phyloP scores from a whole-genome alignment of 2,329 filamentous ascomycete genomes.

The Hypoxylon sp. region DNA sequence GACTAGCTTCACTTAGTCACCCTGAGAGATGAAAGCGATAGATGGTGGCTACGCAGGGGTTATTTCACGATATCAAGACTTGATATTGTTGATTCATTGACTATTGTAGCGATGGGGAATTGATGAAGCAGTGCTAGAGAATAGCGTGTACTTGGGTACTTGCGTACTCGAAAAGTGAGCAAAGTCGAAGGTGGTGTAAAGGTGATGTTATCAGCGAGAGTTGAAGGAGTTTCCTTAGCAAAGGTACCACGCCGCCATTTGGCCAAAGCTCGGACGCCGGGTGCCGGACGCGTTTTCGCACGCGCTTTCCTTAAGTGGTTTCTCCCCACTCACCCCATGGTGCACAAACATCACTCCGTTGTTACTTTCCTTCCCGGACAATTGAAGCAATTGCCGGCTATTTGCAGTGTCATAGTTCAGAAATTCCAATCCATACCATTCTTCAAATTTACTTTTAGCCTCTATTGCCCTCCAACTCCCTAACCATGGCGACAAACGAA shows the following conservation, averaged over 20 bases:
- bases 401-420: not conserved
- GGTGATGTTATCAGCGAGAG: slow-evolving; percentile 9
- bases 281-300: slow-evolving; percentile 41
- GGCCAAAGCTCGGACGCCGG: slow-evolving; percentile 37
- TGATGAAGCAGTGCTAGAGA: not conserved
- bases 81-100: not conserved
- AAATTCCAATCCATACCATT: not conserved
- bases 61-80: not conserved
- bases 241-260: slow-evolving; percentile 4
- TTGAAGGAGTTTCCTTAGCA: slow-evolving; percentile 13
- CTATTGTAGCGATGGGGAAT: not conserved
- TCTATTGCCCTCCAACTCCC: not conserved
- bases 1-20: slow-evolving; percentile 7
- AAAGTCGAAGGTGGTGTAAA: not conserved
- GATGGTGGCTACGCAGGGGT: slow-evolving; percentile 5
- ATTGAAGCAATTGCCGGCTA: slow-evolving; percentile 8
- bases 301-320: slow-evolving; percentile 44
- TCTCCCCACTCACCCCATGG: slow-evolving; percentile 27
- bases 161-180: not conserved
- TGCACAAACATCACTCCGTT: slow-evolving; percentile 11
- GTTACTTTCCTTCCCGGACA: slow-evolving; percentile 9
- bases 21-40: slow-evolving; percentile 7
- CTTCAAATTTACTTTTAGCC: not conserved
- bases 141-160: not conserved
- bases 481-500: slow-evolving; percentile 80